Conservation (phyloP, 108 stramenopile genomes). For the Seminavis robusta region DNA sequence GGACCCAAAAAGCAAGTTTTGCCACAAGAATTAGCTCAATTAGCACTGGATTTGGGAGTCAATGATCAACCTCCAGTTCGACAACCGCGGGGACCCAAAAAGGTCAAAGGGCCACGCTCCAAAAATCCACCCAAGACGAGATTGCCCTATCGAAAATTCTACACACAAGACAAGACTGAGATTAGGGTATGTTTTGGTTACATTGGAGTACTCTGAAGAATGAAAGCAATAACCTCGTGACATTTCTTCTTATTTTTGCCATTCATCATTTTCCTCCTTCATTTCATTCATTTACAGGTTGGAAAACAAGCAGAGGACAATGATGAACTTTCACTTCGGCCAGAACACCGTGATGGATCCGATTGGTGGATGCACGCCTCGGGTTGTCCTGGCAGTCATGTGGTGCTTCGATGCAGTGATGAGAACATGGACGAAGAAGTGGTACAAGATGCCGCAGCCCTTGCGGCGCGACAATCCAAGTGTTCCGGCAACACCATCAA, state of each 20-base stretch:
- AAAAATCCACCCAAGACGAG: constrained; percentile 34
- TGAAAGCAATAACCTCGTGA: too few relatives aligned
- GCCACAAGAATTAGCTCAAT: constrained; percentile 38
- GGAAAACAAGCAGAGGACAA: constrained; percentile 88
- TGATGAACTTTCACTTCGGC: constrained; percentile 69
- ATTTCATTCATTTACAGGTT: too few relatives aligned
- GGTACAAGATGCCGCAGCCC: constrained; percentile 71
- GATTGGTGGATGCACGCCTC: constrained; percentile 93
- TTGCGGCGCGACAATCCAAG: constrained; percentile 85
- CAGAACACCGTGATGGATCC: constrained; percentile 69
- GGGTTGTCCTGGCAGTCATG: constrained; percentile 88
- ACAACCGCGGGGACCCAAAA: constrained; percentile 35
- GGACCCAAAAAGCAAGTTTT: constrained; percentile 27
- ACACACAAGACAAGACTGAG: constrained; percentile 55
- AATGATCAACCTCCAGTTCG: constrained; percentile 38
- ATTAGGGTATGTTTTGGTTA: too few relatives aligned
- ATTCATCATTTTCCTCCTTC: too few relatives aligned
- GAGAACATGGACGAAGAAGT: constrained; percentile 66
- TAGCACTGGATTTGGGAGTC: constrained; percentile 60
- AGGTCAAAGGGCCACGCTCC: constrained; percentile 49
- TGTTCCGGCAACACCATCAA: constrained; percentile 70
- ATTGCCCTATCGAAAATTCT: constrained; percentile 75
- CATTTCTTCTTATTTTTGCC: too few relatives aligned
- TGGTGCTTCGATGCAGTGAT: constrained; percentile 68
- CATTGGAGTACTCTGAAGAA: too few relatives aligned